phyloP scores from a whole-genome alignment of 2,329 filamentous ascomycete species.

The Balansia obtecta region DNA sequence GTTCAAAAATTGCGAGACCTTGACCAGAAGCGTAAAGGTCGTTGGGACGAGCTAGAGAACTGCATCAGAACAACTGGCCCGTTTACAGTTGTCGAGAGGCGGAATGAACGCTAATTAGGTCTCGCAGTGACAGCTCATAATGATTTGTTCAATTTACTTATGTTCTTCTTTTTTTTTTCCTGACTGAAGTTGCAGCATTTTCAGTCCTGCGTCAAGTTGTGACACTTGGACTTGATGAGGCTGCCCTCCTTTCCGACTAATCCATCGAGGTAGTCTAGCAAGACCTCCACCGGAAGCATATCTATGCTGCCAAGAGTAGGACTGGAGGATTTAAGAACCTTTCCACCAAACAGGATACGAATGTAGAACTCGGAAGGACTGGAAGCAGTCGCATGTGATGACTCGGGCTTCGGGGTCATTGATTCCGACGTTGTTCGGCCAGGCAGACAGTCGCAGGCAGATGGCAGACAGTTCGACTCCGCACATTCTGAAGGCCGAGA shows the following conservation, averaged over 20 bases:
- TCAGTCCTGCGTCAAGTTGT: neutral
- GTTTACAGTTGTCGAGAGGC: too few species aligned
- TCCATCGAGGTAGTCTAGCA: conserved; percentile 60
- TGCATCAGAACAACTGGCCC: too few species aligned
- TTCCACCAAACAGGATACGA: conserved; percentile 59
- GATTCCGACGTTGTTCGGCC: conserved; percentile 4
- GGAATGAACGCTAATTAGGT: too few species aligned
- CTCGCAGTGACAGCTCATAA: too few species aligned
- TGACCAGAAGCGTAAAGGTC: conserved; percentile 60
- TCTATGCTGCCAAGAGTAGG: conserved; percentile 56
- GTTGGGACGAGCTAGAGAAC: conserved; percentile 61
- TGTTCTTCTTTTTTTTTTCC: too few species aligned
- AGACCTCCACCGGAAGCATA: conserved; percentile 53
- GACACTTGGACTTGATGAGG: conserved; percentile 25
- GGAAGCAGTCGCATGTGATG: neutral
- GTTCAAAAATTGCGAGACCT: conserved; percentile 52
- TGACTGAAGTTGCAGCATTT: too few species aligned
- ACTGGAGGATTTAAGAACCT: conserved; percentile 53
- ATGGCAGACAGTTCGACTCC: conserved; percentile 11
- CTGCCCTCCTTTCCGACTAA: conserved; percentile 45
- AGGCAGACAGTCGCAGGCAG: conserved; percentile 17
- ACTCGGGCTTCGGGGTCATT: neutral
- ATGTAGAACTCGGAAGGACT: conserved; percentile 33
- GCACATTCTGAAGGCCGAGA: conserved; percentile 12
- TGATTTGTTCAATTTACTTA: too few species aligned